phyloP scores from a whole-genome alignment of 2,329 filamentous ascomycete species.

The Chaetomium olivaceum region DNA sequence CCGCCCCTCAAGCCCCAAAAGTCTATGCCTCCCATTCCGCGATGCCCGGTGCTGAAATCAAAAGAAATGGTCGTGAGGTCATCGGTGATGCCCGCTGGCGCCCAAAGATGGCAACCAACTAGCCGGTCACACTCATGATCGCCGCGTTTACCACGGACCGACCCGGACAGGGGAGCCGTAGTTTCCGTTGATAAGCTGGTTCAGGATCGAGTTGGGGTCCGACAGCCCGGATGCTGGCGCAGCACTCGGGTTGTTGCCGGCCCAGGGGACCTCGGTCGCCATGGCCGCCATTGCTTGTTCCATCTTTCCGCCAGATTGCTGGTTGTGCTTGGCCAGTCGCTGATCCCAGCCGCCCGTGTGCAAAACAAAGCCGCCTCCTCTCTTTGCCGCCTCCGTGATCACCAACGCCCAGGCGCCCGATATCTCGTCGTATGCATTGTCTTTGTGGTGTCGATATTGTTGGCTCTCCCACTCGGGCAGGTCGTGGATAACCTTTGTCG shows the following conservation, averaged over 20 bases:
- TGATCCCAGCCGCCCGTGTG: slow-evolving; percentile 93
- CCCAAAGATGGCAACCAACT: not conserved
- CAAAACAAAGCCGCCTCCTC: slow-evolving; percentile 84
- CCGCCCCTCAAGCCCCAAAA: slow-evolving; percentile 18
- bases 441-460: slow-evolving; percentile 87
- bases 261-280: slow-evolving; percentile 74
- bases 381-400: slow-evolving; percentile 86
- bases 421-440: slow-evolving; percentile 95
- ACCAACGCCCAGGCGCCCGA: slow-evolving; percentile 90
- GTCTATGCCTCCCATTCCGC: slow-evolving; percentile 29
- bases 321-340: slow-evolving; percentile 81
- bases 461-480: slow-evolving; percentile 89
- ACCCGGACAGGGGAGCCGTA: slow-evolving; percentile 63
- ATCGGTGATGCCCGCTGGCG: not conserved
- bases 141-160: slow-evolving; percentile 56
- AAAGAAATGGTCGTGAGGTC: slow-evolving; percentile 22
- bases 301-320: slow-evolving; percentile 79
- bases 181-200: slow-evolving; percentile 61
- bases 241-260: slow-evolving; percentile 50
- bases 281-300: slow-evolving; percentile 78
- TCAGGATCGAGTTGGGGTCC: slow-evolving; percentile 58
- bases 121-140: not conserved
- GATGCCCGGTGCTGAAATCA: slow-evolving; percentile 19
- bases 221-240: slow-evolving; percentile 38
- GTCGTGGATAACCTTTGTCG: slow-evolving; percentile 84